Percentiles rank a stretch among this genome's conserved stretches.
phyloP scores from a whole-genome alignment of 108 stramenopile genomes.

The Nannochloropsis salina region DNA sequence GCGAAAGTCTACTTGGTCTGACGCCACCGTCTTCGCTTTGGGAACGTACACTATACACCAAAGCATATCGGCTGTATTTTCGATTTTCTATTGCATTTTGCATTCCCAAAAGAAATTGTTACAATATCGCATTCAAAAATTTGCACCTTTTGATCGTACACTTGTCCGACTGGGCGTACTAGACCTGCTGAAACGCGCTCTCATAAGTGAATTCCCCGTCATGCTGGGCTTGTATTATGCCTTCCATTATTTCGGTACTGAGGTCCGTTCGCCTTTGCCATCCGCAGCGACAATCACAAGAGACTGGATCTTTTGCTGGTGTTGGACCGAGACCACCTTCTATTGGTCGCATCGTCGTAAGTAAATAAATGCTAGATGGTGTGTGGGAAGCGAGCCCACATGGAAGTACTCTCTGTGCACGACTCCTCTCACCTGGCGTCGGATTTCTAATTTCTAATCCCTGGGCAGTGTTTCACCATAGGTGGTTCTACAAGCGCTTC shows the following conservation, averaged over 20 bases:
- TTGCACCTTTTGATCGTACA: neutral
- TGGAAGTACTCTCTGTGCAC: no score
- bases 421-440: no score
- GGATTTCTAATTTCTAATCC: neutral
- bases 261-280: constrained; percentile 15
- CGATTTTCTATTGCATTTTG: neutral
- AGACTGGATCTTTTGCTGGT: neutral
- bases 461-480: neutral
- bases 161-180: neutral
- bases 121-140: neutral
- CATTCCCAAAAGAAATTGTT: neutral
- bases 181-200: neutral
- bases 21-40: neutral
- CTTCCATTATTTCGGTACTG: neutral
- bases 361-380: neutral
- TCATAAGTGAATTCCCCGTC: neutral
- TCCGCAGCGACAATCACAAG: neutral
- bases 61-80: neutral
- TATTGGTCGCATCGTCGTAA: neutral
- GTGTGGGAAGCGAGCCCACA: neutral
- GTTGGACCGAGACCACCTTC: neutral
- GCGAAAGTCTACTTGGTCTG: neutral
- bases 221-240: neutral
- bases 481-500: constrained; percentile 24
- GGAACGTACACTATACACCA: neutral